A percentile compares a stretch with the other conserved stretches of the same genome.
phyloP scores from a whole-genome alignment of 192 early-diverging fungal genomes.

The Cladochytrium replicatum region DNA sequence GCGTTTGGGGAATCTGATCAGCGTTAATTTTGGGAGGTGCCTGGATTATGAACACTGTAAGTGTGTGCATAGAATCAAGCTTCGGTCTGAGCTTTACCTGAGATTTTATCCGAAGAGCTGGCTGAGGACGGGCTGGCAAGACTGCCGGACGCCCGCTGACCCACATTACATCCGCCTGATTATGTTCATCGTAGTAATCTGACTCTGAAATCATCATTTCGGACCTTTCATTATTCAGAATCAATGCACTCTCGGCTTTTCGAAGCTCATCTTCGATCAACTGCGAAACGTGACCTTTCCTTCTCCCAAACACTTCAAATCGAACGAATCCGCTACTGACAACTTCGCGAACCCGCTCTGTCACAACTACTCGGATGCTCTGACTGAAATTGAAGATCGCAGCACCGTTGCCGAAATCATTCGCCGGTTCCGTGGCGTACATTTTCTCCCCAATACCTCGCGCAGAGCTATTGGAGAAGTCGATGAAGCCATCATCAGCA shows the following conservation, averaged over 20 bases:
- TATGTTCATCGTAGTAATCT: neutral
- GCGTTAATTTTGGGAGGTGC: neutral
- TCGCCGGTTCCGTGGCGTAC: conserved; percentile 48
- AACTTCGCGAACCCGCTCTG: conserved; percentile 7
- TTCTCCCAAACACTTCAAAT: conserved; percentile 29
- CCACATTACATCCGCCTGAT: neutral
- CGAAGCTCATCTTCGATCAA: conserved; percentile 16
- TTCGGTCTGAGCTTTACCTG: no score
- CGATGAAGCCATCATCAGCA: neutral
- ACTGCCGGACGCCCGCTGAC: neutral
- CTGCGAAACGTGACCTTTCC: neutral
- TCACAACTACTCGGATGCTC: conserved; percentile 20
- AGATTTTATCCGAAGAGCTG: neutral
- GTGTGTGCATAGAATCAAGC: no score
- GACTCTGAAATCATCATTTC: no score
- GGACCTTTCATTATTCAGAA: neutral
- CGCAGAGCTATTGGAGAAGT: neutral
- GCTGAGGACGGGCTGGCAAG: neutral
- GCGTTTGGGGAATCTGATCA: neutral
- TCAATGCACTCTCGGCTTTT: neutral
- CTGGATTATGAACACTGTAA: no score
- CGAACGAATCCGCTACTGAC: conserved; percentile 13
- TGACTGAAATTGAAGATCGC: conserved; percentile 43
- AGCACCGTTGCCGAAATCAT: conserved; percentile 38
- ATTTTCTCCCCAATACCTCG: conserved; percentile 11